Base-by-base conservation (phyloP, 495 filamentous ascomycete genomes). In the Penicillium cinerascens region DNA sequence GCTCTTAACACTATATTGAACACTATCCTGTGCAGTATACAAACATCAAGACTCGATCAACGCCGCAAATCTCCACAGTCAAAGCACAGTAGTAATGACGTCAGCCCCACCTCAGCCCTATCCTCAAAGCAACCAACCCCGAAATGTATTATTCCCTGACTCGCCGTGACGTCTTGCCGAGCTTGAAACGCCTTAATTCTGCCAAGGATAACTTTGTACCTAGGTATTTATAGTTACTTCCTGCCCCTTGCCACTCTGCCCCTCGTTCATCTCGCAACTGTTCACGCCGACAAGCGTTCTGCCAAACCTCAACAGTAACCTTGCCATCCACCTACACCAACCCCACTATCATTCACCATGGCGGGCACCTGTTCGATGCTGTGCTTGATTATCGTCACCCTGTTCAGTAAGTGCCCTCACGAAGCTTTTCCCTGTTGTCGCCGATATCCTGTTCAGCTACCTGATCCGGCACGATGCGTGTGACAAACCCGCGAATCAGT, bases 371-470 rank as follows among this genome's bases (percentile, higher is more conserved):
- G 60, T 49, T 69, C 71, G 3, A 73, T 63, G 58, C 52, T 77
- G 10, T 74, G 71, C 27, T 59, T 85, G 44, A 72, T 86, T 11
- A 68, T 86, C 49, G 73, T 84, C 64, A 84, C 82, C 20, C 59
- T 85, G 43, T 78, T 85, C 66, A 52, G 82, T 84, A 67, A 60
- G 78, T 70, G 4, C 16, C 37, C 16, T 49, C 35, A 5, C 18
- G 1, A 10, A n/a, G 3, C 16, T 11, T 40, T n/a, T 20, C 17
- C 13, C 15, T 22, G 18, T 11, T 13, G 9, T 33, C 29, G 29
- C 11, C 3, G 10, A 29, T 10, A 10, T 6, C 7, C 11, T 10
- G 26, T 5, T 10, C 26, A 33, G 29, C 29, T 33, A 3, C 11
- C 4, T 33, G 26, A 29, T 29, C 26, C 5, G 26, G 3, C 6